Evolutionary conservation across 345 rosid genomes (phyloP).

Genomic region (rapeseed (Brassica napus)): Da-Ae NC_063452.1:4510501-4511000

Average conservation of each 20-base stretch:
- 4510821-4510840: slow-evolving; percentile 27
- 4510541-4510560: too few relatives aligned
- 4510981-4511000: slow-evolving; percentile 8
- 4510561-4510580: not conserved
- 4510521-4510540: too few relatives aligned
- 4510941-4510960: slow-evolving; percentile 19
- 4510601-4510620: not conserved
- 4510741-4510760: slow-evolving; percentile 20
- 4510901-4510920: slow-evolving; percentile 19
- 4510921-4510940: slow-evolving; percentile 20
- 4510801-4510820: slow-evolving; percentile 29
- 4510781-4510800: slow-evolving; percentile 20
- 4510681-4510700: not conserved
- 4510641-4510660: not conserved
- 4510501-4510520: not conserved
- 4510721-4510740: not conserved
- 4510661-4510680: too few relatives aligned
- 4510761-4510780: slow-evolving; percentile 22
- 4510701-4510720: not conserved
- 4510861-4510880: slow-evolving; percentile 31
- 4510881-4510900: slow-evolving; percentile 29
- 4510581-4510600: not conserved
- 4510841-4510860: slow-evolving; percentile 1
- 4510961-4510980: slow-evolving; percentile 19
- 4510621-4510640: not conserved